Evolutionary conservation across 805 yeast genomes (phyloP).

Genomic region (Nakazawaea ernobii): DNA sequence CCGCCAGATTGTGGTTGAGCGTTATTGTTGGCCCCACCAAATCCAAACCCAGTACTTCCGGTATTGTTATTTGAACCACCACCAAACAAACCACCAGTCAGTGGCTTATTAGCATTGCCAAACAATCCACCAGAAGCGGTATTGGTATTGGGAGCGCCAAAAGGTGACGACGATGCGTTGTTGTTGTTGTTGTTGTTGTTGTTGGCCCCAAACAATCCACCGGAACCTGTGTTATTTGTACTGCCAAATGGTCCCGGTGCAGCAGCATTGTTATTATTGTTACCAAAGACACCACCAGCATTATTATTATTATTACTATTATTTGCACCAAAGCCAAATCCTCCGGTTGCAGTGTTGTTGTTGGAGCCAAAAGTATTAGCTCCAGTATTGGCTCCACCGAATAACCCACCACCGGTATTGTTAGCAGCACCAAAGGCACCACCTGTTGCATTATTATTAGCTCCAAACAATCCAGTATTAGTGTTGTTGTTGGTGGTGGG

Average conservation of each 20-base stretch:
- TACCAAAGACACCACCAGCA: constrained; percentile 23
- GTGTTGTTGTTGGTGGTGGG: constrained; percentile 19
- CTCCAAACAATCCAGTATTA: constrained; percentile 29
- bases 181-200: constrained; percentile 17
- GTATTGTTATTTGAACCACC: constrained; percentile 17
- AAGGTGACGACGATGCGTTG: background rate
- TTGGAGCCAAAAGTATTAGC: constrained; percentile 15
- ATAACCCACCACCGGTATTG: constrained; percentile 12
- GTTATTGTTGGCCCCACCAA: constrained; percentile 32
- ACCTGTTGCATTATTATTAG: constrained; percentile 9
- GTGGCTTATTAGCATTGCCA: constrained; percentile 20
- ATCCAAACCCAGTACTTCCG: constrained; percentile 19
- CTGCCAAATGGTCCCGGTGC: constrained; percentile 14
- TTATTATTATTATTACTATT: constrained; percentile 16
- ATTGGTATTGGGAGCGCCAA: constrained; percentile 17
- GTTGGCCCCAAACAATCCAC: constrained; percentile 31
- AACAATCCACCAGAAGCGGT: constrained; percentile 29
- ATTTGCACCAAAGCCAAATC: constrained; percentile 35
- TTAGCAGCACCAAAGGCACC: constrained; percentile 27
- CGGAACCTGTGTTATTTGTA: constrained; percentile 17
- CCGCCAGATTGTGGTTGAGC: constrained; percentile 9
- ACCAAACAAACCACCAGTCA: constrained; percentile 17
- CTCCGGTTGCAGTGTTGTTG: constrained; percentile 24
- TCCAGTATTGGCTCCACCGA: constrained; percentile 19
- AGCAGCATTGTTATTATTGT: constrained; percentile 11